Evolutionary conservation across 192 early-diverging fungal genomes (phyloP).

Genomic region (Coemansia aciculifera): DNA sequence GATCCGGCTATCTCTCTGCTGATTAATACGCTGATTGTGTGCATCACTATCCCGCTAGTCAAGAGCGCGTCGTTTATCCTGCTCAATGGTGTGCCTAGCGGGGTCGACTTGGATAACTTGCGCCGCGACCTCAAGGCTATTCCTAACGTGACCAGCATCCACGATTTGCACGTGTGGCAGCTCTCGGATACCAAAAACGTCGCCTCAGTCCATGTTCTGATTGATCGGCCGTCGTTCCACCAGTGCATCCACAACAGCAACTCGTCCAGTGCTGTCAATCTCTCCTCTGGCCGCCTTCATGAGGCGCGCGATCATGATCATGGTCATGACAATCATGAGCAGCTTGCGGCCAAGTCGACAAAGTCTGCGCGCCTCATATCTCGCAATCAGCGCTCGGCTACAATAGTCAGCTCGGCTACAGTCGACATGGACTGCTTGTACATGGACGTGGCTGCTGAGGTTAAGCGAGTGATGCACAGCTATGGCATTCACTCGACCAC

Average conservation of each 20-base stretch:
- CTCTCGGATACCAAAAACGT: conserved; percentile 81
- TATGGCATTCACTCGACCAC: conserved; percentile 87
- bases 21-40: conserved; percentile 58
- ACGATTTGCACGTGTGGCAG: conserved; percentile 94
- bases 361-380: conserved; percentile 33
- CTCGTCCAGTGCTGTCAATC: conserved; percentile 28
- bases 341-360: conserved; percentile 4
- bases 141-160: conserved; percentile 70
- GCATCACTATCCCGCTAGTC: conserved; percentile 62
- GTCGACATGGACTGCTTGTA: conserved; percentile 61
- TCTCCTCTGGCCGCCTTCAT: conserved; percentile 1
- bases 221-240: conserved; percentile 55
- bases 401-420: conserved; percentile 15
- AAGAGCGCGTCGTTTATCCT: conserved; percentile 73
- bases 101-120: conserved; percentile 65
- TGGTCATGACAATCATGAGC: conserved; percentile 9
- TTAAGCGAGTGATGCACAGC: conserved; percentile 77
- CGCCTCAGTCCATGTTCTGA: conserved; percentile 78
- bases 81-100: conserved; percentile 75
- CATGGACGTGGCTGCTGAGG: conserved; percentile 66
- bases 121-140: conserved; percentile 62
- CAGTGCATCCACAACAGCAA: conserved; percentile 53
- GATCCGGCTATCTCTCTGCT: conserved; percentile 77
- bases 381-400: conserved; percentile 18
- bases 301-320: conserved; percentile 2